These are phyloP conservation scores for Pestalotiopsis sp. DNA, from an alignment of 2,329 filamentous ascomycete species.

Conservation along the genomic window DNA sequence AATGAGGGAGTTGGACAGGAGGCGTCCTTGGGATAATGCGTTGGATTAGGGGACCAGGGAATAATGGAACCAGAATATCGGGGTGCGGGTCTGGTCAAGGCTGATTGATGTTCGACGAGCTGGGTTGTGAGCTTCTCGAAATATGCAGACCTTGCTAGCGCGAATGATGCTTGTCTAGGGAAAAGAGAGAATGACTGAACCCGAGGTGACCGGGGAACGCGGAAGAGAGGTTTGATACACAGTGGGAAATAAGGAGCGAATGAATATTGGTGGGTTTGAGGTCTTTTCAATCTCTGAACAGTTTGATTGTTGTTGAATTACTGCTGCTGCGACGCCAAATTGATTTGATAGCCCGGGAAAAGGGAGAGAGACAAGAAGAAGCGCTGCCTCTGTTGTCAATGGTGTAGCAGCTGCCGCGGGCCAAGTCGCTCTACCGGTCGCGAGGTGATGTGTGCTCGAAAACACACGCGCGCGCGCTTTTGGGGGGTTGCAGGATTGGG, in stretches of 20 bases:
- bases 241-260: conserved; percentile 3
- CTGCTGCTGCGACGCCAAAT: background rate
- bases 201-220: conserved; percentile 16
- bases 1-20: conserved; percentile 23
- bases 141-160: conserved; percentile 36
- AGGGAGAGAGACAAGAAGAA: background rate
- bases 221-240: background rate
- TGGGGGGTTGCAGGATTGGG: background rate
- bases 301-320: background rate
- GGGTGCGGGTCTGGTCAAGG: conserved; percentile 35
- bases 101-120: conserved; percentile 29
- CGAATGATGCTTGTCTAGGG: conserved; percentile 30
- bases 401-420: conserved; percentile 3
- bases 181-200: conserved; percentile 34
- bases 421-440: conserved; percentile 4
- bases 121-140: conserved; percentile 35
- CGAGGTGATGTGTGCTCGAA: background rate
- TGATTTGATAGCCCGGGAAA: background rate
- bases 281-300: background rate
- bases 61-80: conserved; percentile 34
- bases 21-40: conserved; percentile 24
- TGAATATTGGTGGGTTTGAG: conserved; percentile 3
- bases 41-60: conserved; percentile 33
- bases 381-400: background rate
- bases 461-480: background rate